Evolutionary conservation across 495 filamentous ascomycete genomes (phyloP), one percentile per base, ranked within the genome.

Genomic region (Haplographium delicatum): DNA sequence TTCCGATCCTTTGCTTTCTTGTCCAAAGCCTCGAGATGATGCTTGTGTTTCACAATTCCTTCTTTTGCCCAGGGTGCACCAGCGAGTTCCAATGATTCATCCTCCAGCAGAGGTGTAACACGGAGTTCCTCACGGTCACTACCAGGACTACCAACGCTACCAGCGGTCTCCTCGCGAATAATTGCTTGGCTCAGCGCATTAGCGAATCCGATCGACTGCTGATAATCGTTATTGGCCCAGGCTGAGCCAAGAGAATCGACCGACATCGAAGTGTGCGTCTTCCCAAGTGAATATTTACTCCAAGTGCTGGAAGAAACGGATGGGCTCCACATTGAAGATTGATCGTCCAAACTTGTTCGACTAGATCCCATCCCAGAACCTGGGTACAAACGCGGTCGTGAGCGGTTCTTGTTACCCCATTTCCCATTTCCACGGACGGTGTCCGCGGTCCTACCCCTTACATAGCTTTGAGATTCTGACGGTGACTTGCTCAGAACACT

Each of bases 51-150:
- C 13, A 97, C 70, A 51, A 93, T 87, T 30, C 93, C 93, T 66
- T 99, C 93, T 61, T 99, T 98, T 30, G 94, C 86, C 93, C 93
- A 98, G 7, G 93, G 93, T 7, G 93, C 88, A 15, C 93, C 93
- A 5, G 83, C 82, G 33, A 98, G 80, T 57, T 93, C 90, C 15
- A 98, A 71, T 0, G 82, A 85, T 60, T 97, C 94, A 59, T 96
- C 93, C 54, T 96, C 93, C 0, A 97, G 78, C 15, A 94, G 74
- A 34, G 84, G 82, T 26, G 76, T 74, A n/a, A 68, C 76, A 22
- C 78, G 75, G 33, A 74, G 42, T 11, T 78, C 76, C 2, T 76
- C 73, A 30, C 39, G 50, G 9, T 58, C 58, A 25, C 50, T 57
- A 13, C 51, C 39, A 75, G 73, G 16, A 65, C 77, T 44, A 73